These are phyloP conservation scores for Backusella luteola DNA, from an alignment of 192 early-diverging fungal species.

Conservation along the genomic window DNA sequence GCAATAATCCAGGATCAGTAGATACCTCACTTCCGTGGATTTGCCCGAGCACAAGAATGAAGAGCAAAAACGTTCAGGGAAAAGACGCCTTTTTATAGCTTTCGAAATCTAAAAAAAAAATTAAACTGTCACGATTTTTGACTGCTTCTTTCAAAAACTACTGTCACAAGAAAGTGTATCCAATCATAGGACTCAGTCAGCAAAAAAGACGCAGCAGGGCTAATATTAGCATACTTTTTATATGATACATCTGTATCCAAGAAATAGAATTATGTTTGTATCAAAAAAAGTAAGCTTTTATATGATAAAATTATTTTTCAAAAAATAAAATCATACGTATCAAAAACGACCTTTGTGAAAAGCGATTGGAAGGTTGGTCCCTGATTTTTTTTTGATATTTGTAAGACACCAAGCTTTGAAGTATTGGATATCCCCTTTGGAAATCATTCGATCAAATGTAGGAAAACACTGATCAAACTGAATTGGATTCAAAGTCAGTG, in stretches of 20 bases:
- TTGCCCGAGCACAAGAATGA: slow-evolving; percentile 43
- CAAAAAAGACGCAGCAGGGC: not conserved
- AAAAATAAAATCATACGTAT: too few relatives aligned
- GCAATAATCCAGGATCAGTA: slow-evolving; percentile 44
- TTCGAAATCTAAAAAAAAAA: not conserved
- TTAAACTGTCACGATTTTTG: not conserved
- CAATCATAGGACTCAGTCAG: not conserved
- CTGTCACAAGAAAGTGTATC: not conserved
- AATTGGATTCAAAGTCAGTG: too few relatives aligned
- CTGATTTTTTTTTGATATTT: too few relatives aligned
- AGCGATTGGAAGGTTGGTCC: too few relatives aligned
- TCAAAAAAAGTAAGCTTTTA: too few relatives aligned
- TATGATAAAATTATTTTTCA: too few relatives aligned
- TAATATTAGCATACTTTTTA: not conserved
- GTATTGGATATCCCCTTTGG: too few relatives aligned
- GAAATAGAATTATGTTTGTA: too few relatives aligned
- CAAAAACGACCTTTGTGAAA: too few relatives aligned
- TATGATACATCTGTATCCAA: not conserved
- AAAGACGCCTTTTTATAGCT: slow-evolving; percentile 14
- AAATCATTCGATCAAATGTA: too few relatives aligned
- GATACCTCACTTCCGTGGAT: slow-evolving; percentile 38
- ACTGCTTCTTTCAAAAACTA: not conserved
- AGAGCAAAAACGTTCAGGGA: slow-evolving; percentile 8
- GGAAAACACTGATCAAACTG: too few relatives aligned
- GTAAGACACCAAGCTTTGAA: too few relatives aligned